Conservation (phyloP, 129 eudicot species). For the Pittosporum tobira region DNA sequence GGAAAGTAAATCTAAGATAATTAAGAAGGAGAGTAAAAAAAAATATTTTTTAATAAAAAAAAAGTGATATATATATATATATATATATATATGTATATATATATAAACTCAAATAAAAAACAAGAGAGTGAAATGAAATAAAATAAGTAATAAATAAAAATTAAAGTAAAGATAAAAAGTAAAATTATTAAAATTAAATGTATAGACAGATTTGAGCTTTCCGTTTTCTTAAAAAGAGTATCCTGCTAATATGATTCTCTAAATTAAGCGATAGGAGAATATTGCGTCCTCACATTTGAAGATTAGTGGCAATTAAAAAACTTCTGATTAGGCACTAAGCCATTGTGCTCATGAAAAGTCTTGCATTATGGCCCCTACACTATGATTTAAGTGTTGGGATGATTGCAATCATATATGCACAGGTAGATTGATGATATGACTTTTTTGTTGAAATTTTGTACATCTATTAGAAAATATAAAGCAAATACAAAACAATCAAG, state of each 20-base stretch:
- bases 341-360: not conserved
- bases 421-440: no score
- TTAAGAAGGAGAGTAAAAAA: slow-evolving; percentile 20
- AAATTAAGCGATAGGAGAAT: slow-evolving; percentile 6
- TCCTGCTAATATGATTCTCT: not conserved
- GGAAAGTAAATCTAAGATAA: slow-evolving; percentile 18
- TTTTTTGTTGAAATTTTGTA: no score
- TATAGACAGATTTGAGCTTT: slow-evolving; percentile 2
- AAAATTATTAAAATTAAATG: no score
- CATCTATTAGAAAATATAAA: no score
- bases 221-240: not conserved
- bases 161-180: no score
- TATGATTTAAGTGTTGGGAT: not conserved
- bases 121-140: no score
- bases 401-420: no score
- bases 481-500: no score
- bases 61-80: no score
- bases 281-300: slow-evolving; percentile 1
- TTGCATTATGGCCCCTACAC: not conserved
- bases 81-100: no score
- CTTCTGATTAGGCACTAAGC: slow-evolving; percentile 1
- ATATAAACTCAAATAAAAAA: no score
- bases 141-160: no score
- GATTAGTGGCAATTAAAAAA: not conserved
- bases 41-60: slow-evolving; percentile 23